These are phyloP conservation scores for Leccinellum luteum DNA, from an alignment of 768 basidiomycete genomes.

Conservation along the genomic window DNA sequence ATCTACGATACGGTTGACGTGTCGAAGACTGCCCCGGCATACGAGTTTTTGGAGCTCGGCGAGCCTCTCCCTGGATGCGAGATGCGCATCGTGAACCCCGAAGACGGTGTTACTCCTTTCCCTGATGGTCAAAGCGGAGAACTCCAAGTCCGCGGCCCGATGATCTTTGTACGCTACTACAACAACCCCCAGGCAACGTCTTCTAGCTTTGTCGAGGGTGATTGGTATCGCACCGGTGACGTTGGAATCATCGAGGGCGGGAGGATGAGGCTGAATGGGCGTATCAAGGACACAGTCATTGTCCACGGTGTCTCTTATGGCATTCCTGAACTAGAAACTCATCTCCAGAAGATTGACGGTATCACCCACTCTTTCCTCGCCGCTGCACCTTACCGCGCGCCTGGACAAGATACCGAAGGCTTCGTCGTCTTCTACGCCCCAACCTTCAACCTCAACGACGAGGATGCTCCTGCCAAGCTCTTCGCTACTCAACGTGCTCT, in stretches of 20 bases:
- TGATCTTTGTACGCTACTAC: background rate
- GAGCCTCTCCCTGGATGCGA: background rate
- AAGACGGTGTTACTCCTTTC: background rate
- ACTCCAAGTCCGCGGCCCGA: background rate
- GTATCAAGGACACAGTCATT: slow-evolving; percentile 42
- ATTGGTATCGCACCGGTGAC: background rate
- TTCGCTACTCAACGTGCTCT: slow-evolving; percentile 28
- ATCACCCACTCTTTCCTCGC: slow-evolving; percentile 19
- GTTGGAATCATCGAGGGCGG: slow-evolving; percentile 11
- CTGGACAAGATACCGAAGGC: slow-evolving; percentile 40
- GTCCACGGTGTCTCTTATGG: slow-evolving; percentile 45
- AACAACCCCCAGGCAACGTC: background rate
- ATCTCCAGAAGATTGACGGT: slow-evolving; percentile 36
- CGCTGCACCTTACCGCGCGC: slow-evolving; percentile 38
- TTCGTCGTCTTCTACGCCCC: slow-evolving; percentile 42
- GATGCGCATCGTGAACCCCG: background rate
- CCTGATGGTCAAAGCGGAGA: background rate
- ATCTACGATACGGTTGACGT: slow-evolving; percentile 4
- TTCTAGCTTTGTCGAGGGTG: background rate
- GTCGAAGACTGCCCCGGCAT: slow-evolving; percentile 1
- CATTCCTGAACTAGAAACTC: slow-evolving; percentile 37
- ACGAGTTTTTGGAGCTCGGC: background rate
- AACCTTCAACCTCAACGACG: slow-evolving; percentile 17
- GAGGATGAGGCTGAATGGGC: slow-evolving; percentile 34
- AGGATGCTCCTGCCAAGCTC: slow-evolving; percentile 18